Base-by-base conservation (phyloP, 2,329 filamentous ascomycete species). In the Scedosporium apiospermum region DNA sequence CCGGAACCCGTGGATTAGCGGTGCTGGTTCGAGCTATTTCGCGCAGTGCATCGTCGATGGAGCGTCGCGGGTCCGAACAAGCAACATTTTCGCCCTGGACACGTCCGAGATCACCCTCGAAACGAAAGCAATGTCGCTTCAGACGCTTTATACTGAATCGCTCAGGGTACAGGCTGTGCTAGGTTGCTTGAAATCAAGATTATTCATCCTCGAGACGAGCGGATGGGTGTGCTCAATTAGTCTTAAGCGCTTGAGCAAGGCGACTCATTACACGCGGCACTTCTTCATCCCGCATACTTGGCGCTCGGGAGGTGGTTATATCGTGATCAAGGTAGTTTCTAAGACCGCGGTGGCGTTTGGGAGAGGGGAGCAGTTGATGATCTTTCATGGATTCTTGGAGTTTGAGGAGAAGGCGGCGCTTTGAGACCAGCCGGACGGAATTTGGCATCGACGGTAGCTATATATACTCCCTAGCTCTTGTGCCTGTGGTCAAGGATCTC, bases 381-480 rank as follows among this genome's bases (percentile, higher is more conserved):
- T 68, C n/a, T 26, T 67, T 21, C 64, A 64, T 46, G 65, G 67
- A 38, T 67, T 68, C 57, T 41, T 67, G 55, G 67, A 68, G 51
- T 67, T 67, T 66, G 65, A 49, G 21, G 44, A 49, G 44, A 23
- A n/a, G 21, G 44, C 7, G 16, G n/a, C 44, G 44, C 21, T 49
- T 21, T 49, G 44, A 49, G 44, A 4, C 7, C n/a, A 49, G 44
- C 44, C 7, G 14, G 4, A 49, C 44, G 16, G 44, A 18, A n/a
- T 49, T n/a, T 49, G 44, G 44, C 21, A 49, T 21, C 10, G 21
- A 49, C 18, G 44, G 44, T 18, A 21, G 44, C 64, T 86, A 85
- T 67, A 82, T 87, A 57, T 85, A 80, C 67, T 77, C 78, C 59
- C 77, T 77, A 2, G 76, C 76, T 3, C 66, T 79, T 30, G 73